phyloP scores from a whole-genome alignment of 140 eudicot genomes.

The Anethum foeniculum region DNA sequence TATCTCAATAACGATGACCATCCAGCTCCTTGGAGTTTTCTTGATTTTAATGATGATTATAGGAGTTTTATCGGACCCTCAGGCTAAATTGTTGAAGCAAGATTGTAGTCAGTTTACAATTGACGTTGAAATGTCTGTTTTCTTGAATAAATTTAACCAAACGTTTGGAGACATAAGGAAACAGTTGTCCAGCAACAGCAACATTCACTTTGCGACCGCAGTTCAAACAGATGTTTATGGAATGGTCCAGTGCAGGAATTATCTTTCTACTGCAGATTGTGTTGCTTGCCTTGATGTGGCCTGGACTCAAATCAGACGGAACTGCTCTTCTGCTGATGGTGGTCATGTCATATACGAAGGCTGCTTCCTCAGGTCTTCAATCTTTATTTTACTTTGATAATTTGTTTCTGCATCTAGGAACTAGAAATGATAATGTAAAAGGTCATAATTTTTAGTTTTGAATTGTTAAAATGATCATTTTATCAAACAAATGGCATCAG shows the following conservation, averaged over 20 bases:
- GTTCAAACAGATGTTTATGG: not conserved
- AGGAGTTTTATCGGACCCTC: not conserved
- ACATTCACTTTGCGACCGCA: not conserved
- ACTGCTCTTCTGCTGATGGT: not conserved
- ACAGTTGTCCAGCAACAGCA: not conserved
- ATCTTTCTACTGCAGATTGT: constrained; percentile 10
- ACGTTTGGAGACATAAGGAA: not conserved
- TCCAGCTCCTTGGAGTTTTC: not conserved
- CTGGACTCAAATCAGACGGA: not conserved
- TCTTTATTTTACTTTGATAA: not conserved
- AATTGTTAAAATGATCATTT: not conserved
- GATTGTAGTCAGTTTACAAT: not conserved
- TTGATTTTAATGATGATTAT: not conserved
- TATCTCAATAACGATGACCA: not conserved
- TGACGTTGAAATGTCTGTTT: not conserved
- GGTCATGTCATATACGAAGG: constrained; percentile 4
- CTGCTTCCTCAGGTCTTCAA: constrained; percentile 3
- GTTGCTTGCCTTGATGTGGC: constrained; percentile 5
- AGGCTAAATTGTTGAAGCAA: not conserved
- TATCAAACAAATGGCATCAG: not conserved
- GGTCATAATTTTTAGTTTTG: not conserved
- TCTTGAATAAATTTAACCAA: not conserved
- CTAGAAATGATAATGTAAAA: not conserved
- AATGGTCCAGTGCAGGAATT: constrained; percentile 9
- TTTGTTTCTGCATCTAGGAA: not conserved